Base-by-base conservation (phyloP, 1,284 basidiomycete species). In the Schizophyllum amplum region DNA sequence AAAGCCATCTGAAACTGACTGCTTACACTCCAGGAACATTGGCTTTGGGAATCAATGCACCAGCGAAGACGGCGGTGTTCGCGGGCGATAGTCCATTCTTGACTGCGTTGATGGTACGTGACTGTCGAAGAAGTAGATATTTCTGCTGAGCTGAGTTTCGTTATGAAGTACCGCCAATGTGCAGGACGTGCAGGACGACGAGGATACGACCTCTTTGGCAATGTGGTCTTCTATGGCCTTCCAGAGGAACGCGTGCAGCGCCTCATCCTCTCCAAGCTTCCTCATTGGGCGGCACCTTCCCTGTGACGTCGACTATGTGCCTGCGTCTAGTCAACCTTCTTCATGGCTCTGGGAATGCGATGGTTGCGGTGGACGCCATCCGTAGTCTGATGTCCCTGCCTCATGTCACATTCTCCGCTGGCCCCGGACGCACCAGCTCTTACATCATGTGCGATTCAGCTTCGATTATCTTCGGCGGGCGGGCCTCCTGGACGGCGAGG, bases 1-100 rank as follows among this genome's bases (percentile, higher is more conserved):
- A 25, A 0, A 24, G 24, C 33, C 48, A 11, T 51, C 55, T 25
- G 13, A 52, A 42, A 5, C 17, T 59, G 55, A 15, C 58, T 27
- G 1, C 47, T 17, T 11, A 26, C 21, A 33, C 33, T 49, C 24
- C 49, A 83, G 84, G 80, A 11, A 86, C 86, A 4, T 71, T 88
- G 54, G 86, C 87, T 1, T 70, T 89, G 9, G 86, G 87, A 58
- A 89, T 88, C 66, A 89, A 88, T 63, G 85, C 84, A 0, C 86
- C 86, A 0, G 76, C 83, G 0, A 85, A 78, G 62, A 84, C 86
- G 0, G 74, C 79, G 1, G 76, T 87, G 7, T 89, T 88, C 64
- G 81, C 78, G 57, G 85, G 82, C 0, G 86, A 88, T 67, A 87
- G 84, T 0, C 80, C 84, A 4, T 83, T 64, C 64, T 64, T 88